These are phyloP conservation scores for Cymbopogon flexuosus DNA, from an alignment of 202 grass and related monocot species.

Conservation along the genomic window DNA sequence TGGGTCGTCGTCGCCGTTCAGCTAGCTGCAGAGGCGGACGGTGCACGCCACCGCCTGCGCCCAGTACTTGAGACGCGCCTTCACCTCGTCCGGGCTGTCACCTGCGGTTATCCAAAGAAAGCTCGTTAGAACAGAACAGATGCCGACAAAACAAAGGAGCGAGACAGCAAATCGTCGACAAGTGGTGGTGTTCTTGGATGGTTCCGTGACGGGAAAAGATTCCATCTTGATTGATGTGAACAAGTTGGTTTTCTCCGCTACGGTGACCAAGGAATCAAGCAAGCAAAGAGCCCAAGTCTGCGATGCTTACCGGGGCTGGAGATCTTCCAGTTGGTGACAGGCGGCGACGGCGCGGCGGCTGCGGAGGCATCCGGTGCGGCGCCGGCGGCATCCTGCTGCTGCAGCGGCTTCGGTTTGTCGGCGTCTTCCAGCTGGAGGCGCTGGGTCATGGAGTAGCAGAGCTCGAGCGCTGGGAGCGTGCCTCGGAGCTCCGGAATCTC, in stretches of 20 bases:
- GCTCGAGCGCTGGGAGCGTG: constrained; percentile 62
- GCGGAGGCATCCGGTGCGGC: neutral
- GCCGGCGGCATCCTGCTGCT: neutral
- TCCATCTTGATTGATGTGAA: neutral
- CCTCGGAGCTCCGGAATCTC: constrained; percentile 62
- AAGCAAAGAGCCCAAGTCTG: neutral
- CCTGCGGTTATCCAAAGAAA: neutral
- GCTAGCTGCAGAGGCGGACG: constrained; percentile 44
- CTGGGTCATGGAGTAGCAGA: constrained; percentile 73
- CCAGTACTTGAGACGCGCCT: constrained; percentile 56
- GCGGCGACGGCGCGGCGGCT: neutral
- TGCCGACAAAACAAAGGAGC: neutral
- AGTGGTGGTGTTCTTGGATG: neutral
- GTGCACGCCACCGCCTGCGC: constrained; percentile 57
- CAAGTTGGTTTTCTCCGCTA: neutral
- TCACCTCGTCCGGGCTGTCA: constrained; percentile 51
- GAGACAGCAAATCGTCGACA: neutral
- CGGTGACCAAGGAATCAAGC: neutral
- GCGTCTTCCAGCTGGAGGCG: neutral
- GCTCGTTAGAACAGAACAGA: neutral
- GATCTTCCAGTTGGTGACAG: constrained; percentile 71
- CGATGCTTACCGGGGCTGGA: constrained; percentile 53
- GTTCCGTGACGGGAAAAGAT: neutral
- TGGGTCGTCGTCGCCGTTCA: neutral
- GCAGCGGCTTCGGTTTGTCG: neutral